A percentile compares a stretch with the other conserved stretches of the same genome.
Evolutionary conservation across 129 eudicot species (phyloP).

Genomic region (Smallanthus sonchifolius): DNA sequence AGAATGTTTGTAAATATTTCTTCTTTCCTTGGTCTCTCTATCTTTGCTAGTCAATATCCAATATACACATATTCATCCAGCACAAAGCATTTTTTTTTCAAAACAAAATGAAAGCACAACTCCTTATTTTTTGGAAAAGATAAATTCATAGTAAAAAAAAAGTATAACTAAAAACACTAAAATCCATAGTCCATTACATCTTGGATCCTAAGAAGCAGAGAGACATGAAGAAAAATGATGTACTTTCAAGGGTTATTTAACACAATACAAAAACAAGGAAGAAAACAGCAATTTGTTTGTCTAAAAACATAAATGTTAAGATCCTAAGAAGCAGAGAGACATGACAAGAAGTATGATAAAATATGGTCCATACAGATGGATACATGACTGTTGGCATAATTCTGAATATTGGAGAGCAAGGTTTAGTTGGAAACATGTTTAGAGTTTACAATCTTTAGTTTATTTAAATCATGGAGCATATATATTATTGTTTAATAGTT

Average conservation of each 20-base stretch:
- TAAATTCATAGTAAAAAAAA: background rate
- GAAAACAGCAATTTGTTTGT: background rate
- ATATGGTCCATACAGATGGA: background rate
- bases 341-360: background rate
- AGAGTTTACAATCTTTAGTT: too few relatives aligned
- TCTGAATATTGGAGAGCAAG: too few relatives aligned
- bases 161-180: background rate
- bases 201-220: too few relatives aligned
- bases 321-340: background rate
- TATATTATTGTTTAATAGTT: too few relatives aligned
- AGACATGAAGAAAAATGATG: conserved; percentile 7
- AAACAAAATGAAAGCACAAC: background rate
- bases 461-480: too few relatives aligned
- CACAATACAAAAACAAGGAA: background rate
- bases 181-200: background rate
- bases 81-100: background rate
- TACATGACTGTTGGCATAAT: background rate
- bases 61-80: background rate
- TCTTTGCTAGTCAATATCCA: background rate
- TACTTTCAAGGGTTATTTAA: background rate
- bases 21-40: background rate
- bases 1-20: background rate
- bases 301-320: background rate
- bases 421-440: too few relatives aligned
- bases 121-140: background rate